Percentiles rank a stretch among this genome's conserved stretches.
phyloP scores from a whole-genome alignment of 768 basidiomycete species.

The Chalciporus piperatus region DNA sequence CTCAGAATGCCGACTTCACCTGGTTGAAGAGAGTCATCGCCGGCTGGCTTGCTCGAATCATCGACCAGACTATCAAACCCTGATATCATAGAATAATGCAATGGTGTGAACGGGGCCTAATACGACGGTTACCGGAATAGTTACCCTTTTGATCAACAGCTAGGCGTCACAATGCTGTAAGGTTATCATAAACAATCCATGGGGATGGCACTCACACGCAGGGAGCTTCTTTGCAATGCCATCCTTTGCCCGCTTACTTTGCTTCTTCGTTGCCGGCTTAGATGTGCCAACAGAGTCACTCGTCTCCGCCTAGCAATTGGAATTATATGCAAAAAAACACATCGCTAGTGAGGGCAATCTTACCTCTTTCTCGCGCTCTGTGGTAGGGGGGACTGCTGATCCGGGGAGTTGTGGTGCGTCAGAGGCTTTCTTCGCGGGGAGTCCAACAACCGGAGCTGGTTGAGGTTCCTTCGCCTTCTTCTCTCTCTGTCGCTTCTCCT shows the following conservation, averaged over 20 bases:
- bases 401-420: background rate
- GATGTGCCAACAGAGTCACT: background rate
- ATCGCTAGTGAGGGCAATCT: background rate
- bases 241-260: conserved; percentile 8
- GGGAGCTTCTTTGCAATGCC: conserved; percentile 2
- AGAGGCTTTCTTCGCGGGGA: conserved; percentile 8
- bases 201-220: conserved; percentile 9
- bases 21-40: conserved; percentile 1
- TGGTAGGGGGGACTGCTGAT: conserved; percentile 3
- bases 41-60: background rate
- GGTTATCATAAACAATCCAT: background rate
- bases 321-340: conserved; percentile 1
- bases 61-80: background rate
- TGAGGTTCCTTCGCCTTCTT: conserved; percentile 6
- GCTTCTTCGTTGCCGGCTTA: conserved; percentile 3
- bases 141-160: conserved; percentile 8
- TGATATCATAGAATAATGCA: background rate
- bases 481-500: conserved; percentile 19
- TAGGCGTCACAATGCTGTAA: background rate
- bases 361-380: conserved; percentile 11
- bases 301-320: conserved; percentile 6
- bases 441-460: background rate
- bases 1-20: conserved; percentile 7
- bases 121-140: background rate
- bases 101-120: background rate